Conservation (phyloP, 164 flowering plant species). For the Vitis riparia region DNA sequence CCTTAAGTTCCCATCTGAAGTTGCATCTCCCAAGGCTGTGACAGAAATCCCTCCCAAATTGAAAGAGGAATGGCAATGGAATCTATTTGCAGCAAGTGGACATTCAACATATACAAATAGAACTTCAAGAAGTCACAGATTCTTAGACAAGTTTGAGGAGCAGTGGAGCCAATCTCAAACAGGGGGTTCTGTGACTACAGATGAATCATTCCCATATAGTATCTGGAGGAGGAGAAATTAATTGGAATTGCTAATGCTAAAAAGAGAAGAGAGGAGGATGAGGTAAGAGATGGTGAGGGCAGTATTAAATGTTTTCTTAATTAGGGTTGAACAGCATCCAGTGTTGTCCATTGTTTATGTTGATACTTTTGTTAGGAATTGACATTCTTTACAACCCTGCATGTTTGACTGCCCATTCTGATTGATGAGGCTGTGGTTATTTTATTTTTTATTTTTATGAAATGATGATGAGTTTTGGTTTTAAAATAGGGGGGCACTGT, state of each 20-base stretch:
- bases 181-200: constrained; percentile 17
- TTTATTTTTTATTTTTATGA: too few species aligned
- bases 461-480: too few species aligned
- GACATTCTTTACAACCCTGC: too few species aligned
- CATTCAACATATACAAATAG: constrained; percentile 30
- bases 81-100: constrained; percentile 46
- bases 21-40: constrained; percentile 50
- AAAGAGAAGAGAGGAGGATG: constrained; percentile 87
- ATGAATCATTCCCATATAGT: constrained; percentile 59
- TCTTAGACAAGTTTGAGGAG: constrained; percentile 58
- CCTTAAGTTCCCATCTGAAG: constrained; percentile 84
- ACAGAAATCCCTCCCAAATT: constrained; percentile 45
- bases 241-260: constrained; percentile 41
- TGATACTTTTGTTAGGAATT: constrained; percentile 7
- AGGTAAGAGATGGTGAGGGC: constrained; percentile 48
- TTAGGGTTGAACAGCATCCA: constrained; percentile 1
- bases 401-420: too few species aligned
- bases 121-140: constrained; percentile 31
- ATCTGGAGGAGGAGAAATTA: constrained; percentile 70
- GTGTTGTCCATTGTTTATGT: background rate
- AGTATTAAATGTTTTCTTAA: background rate
- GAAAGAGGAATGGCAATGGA: constrained; percentile 84
- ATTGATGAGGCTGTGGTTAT: too few species aligned
- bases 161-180: constrained; percentile 34
- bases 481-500: too few species aligned